Evolutionary conservation across 2,329 filamentous ascomycete species (phyloP), one percentile per base, ranked within the genome.

Genomic region (Penicillium sp.): DNA sequence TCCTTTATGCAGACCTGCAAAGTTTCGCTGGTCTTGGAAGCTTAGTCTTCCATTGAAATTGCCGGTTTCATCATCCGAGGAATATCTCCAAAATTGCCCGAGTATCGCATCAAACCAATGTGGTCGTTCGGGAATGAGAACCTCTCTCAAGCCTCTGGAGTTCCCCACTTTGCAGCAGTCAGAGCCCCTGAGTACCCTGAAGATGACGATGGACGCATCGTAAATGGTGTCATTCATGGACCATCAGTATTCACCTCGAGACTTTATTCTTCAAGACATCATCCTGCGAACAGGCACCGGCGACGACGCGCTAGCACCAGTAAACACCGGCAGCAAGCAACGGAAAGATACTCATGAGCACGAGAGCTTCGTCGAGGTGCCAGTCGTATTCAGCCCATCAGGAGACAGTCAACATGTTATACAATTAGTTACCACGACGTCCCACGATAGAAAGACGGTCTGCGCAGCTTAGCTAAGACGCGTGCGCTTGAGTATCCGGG

Each of bases 241-340:
- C 12, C 89, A 95, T 72, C 81, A 83, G 28, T 76, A 77, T 50
- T 86, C 84, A 0, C 82, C 95, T 42, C 80, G 82, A 58, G 87
- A 93, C 65, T 90, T 93, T 65, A 86, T 90, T 68, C 90, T 95
- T 69, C 85, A 91, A 66, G 85, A 89, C 57, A 85, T 92, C 16
- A 78, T 81, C 28, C 80, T 95, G 41, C 79, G 84, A 46, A 80
- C n/a, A n/a, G n/a, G n/a, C 82, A 86, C 79, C 52, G 95, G 90
- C 90, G 87, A 94, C 53, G 86, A 91, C 28, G 90, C 89, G 0
- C 80, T 95, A n/a, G 83, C 85, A 36, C 87, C 88, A 1, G 75
- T 95, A 51, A 84, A 81, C 13, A 63, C 64, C 23, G 63, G 63
- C 13, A 64, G 58, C 46, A 71, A 75, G 4, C 71, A 73, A 52